A percentile compares a stretch with the other conserved stretches of the same genome.
Evolutionary conservation across 1,139 yeast genomes (phyloP).

Genomic region (Lodderomyces elongisporus): DNA sequence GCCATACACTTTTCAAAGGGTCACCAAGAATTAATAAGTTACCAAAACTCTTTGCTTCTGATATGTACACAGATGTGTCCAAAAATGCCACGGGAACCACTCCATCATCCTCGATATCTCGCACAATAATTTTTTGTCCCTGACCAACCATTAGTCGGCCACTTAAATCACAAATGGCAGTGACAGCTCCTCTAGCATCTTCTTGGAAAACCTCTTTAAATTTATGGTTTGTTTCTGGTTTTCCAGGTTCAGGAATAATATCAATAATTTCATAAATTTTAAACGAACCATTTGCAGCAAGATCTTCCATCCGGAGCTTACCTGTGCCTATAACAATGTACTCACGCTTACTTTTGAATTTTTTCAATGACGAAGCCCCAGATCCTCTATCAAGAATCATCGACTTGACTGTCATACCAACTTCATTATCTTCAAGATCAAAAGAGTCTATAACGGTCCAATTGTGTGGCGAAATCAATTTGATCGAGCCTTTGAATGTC

Average conservation of each 20-base stretch:
- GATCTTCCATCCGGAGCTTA: constrained; percentile 73
- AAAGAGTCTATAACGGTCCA: constrained; percentile 76
- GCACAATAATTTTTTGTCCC: constrained; percentile 78
- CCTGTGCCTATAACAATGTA: constrained; percentile 78
- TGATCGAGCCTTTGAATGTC: constrained; percentile 55
- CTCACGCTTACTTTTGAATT: constrained; percentile 58
- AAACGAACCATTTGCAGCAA: constrained; percentile 76
- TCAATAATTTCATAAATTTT: constrained; percentile 71
- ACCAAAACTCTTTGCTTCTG: constrained; percentile 79
- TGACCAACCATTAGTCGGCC: constrained; percentile 84
- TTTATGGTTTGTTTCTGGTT: constrained; percentile 78
- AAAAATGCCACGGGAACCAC: constrained; percentile 91
- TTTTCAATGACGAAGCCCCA: constrained; percentile 30
- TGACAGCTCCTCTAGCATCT: constrained; percentile 79
- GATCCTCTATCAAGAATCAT: constrained; percentile 50
- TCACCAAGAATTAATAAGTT: constrained; percentile 79
- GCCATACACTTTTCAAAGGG: constrained; percentile 70
- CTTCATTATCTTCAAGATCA: constrained; percentile 63
- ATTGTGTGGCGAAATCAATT: constrained; percentile 64
- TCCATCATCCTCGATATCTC: constrained; percentile 81
- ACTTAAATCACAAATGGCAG: constrained; percentile 72
- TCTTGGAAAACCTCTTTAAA: constrained; percentile 74
- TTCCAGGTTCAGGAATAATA: constrained; percentile 86
- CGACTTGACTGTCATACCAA: constrained; percentile 55
- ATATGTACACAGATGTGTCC: constrained; percentile 75